Evolutionary conservation across 495 filamentous ascomycete species (phyloP), one percentile per base, ranked within the genome.

Genomic region (Hypoxylon crocopeplum): DNA sequence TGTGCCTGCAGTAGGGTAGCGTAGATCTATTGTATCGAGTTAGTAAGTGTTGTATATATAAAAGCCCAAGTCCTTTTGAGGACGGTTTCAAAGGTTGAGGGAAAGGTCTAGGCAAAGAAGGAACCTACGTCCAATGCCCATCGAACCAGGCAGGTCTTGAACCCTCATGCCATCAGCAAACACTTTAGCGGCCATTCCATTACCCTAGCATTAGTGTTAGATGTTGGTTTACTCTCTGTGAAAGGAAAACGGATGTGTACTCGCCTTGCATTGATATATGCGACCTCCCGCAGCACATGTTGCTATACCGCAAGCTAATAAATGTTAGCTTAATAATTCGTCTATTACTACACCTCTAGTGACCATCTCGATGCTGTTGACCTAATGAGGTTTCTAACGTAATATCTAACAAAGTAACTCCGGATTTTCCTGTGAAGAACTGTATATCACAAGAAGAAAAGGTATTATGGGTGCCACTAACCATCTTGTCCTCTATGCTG

Each of bases 1-100:
- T 74, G 84, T 90, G 24, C 89, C 89, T 16, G 90, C 90, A 6
- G 91, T 93, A 8, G 91, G 90, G 73, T 93, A 94, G 59, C 91
- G 79, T 61, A 94, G 77, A 72, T 94, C 48, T 60, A 29, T 8
- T 13, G 22, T 13, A 12, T 34, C 11, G 13, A 27, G 19, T 49
- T 5, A 57, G 33, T 16, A 16, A 12, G 15, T 20, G 42, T 29
- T 16, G 30, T 25, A 6, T 3, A 44, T 7, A 22, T 29, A 16
- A 2, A 11, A 25, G 10, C 12, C 20, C 5, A 33, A 24, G 42
- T 16, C 15, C 15, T n/a, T n/a, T n/a, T n/a, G n/a, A n/a, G n/a
- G 7, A n/a, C n/a, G 24, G 12, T 20, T 3, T 27, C 3, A 38
- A 7, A 38, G 16, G 15, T n/a, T 5, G 34, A 38, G 36, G 39